phyloP scores from a whole-genome alignment of 1,139 yeast genomes.

The Candida tetrigidarum region DNA sequence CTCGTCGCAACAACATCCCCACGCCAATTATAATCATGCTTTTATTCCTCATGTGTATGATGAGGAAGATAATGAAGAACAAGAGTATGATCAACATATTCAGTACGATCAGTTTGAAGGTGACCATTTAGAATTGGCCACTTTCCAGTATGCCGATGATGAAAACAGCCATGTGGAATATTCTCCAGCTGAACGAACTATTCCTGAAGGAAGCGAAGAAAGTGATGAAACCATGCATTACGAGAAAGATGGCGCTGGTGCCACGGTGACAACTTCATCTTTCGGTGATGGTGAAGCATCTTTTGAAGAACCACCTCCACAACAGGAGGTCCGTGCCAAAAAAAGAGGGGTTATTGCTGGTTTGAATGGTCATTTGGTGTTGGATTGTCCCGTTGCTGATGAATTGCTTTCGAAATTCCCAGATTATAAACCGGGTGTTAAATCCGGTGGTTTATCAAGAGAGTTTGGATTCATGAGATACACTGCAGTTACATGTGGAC shows the following conservation, averaged over 20 bases:
- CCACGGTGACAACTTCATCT: constrained; percentile 24
- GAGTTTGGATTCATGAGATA: constrained; percentile 55
- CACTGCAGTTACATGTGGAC: constrained; percentile 55
- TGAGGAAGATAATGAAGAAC: constrained; percentile 43
- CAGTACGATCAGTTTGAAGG: constrained; percentile 48
- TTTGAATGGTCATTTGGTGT: constrained; percentile 51
- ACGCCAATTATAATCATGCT: constrained; percentile 36
- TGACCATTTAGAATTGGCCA: constrained; percentile 47
- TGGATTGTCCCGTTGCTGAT: constrained; percentile 55
- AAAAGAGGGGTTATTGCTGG: constrained; percentile 47
- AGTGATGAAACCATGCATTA: constrained; percentile 26
- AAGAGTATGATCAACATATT: constrained; percentile 45
- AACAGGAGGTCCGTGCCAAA: constrained; percentile 39
- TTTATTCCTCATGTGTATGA: constrained; percentile 53
- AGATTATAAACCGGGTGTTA: constrained; percentile 36
- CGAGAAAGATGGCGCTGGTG: constrained; percentile 2
- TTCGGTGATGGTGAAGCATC: constrained; percentile 33
- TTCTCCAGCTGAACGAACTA: constrained; percentile 9
- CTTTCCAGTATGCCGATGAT: constrained; percentile 23
- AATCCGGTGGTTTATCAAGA: constrained; percentile 48
- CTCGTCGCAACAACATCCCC: background rate
- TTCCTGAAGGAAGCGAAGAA: constrained; percentile 13
- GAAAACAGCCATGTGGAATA: constrained; percentile 11
- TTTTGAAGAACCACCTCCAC: constrained; percentile 33
- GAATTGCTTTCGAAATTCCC: constrained; percentile 49